Percentiles rank a stretch among this genome's conserved stretches.
phyloP scores from a whole-genome alignment of 495 filamentous ascomycete genomes.

The Aspergillus kassunensis region DNA sequence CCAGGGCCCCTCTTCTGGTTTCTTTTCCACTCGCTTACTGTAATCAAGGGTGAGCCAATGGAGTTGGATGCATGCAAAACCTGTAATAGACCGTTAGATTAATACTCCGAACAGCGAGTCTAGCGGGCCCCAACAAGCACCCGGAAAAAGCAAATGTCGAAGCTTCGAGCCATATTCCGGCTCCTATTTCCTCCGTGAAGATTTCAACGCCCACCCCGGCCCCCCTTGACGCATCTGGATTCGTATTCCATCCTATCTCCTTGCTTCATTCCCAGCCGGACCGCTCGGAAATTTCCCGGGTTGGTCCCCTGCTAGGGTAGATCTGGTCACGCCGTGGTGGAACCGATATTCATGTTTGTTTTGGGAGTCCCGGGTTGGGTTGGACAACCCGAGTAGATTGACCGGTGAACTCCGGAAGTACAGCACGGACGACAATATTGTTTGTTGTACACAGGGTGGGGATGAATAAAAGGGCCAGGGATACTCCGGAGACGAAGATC shows the following conservation, averaged over 20 bases:
- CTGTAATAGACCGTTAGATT: neutral
- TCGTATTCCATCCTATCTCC: too few species aligned
- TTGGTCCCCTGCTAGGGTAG: too few species aligned
- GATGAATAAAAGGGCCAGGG: neutral
- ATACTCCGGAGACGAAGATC: too few species aligned
- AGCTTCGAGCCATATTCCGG: neutral
- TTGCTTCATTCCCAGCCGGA: too few species aligned
- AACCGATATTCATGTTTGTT: neutral
- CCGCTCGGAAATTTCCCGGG: too few species aligned
- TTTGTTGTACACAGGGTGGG: too few species aligned
- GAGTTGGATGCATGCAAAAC: neutral
- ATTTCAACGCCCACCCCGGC: neutral
- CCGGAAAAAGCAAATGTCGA: neutral
- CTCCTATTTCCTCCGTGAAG: neutral
- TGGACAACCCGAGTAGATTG: slow-evolving; percentile 7
- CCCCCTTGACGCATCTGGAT: too few species aligned
- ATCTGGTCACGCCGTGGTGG: neutral
- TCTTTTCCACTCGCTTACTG: too few species aligned
- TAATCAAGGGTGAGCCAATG: too few species aligned
- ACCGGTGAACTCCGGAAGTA: slow-evolving; percentile 10
- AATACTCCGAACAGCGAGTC: slow-evolving; percentile 1
- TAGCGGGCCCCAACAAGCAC: neutral
- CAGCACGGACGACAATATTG: neutral
- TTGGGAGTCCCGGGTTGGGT: too few species aligned
- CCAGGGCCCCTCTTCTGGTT: too few species aligned